phyloP scores from a whole-genome alignment of 176 grass and related monocot species.

The Microstegium vimineum region DNA sequence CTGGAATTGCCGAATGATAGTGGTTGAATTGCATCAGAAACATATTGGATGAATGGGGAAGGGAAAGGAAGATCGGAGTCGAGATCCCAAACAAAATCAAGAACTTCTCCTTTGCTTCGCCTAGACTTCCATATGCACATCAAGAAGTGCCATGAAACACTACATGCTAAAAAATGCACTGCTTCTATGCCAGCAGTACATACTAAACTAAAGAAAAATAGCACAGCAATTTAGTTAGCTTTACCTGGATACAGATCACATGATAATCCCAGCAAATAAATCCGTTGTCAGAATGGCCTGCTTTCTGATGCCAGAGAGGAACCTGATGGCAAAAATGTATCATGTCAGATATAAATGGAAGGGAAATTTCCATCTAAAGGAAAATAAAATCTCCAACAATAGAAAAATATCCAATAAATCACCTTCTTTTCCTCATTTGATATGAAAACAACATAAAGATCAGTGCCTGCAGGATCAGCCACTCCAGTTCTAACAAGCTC shows the following conservation, averaged over 20 bases:
- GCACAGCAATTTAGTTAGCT: neutral
- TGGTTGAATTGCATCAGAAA: constrained; percentile 49
- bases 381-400: neutral
- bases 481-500: constrained; percentile 54
- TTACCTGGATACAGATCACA: constrained; percentile 89
- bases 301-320: constrained; percentile 92
- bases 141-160: constrained; percentile 28
- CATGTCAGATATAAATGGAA: neutral
- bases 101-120: constrained; percentile 40
- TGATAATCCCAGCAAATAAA: constrained; percentile 96
- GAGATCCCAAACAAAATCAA: constrained; percentile 85
- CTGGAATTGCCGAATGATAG: constrained; percentile 43
- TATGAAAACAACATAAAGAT: constrained; percentile 88
- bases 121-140: constrained; percentile 56
- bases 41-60: constrained; percentile 50
- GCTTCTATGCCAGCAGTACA: constrained; percentile 10
- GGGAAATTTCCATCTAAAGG: neutral
- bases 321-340: constrained; percentile 35
- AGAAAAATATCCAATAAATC: constrained; percentile 6
- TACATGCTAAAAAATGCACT: neutral
- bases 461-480: constrained; percentile 47
- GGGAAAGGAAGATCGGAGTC: constrained; percentile 87
- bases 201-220: constrained; percentile 9
- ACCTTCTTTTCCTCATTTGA: constrained; percentile 77
- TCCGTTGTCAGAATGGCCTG: constrained; percentile 48